Conservation (phyloP, 768 basidiomycete genomes). For the Favolaschia claudopus region DNA sequence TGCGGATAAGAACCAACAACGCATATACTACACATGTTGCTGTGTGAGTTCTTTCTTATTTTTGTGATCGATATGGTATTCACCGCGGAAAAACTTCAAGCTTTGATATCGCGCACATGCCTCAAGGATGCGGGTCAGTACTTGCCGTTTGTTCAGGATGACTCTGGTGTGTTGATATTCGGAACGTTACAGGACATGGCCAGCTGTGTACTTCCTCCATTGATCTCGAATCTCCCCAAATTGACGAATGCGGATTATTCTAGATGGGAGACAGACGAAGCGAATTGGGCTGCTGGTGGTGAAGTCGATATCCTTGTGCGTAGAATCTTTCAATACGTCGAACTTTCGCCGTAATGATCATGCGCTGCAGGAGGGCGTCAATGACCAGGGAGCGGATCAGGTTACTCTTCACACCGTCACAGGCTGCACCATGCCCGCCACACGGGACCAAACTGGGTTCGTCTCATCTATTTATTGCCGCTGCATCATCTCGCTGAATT, state of each 20-base stretch:
- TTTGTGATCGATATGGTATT: background rate
- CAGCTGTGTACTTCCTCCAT: slow-evolving; percentile 50
- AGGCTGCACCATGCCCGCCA: slow-evolving; percentile 56
- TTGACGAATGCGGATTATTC: background rate
- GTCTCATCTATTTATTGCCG: slow-evolving; percentile 13
- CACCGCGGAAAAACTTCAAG: slow-evolving; percentile 40
- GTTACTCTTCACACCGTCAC: slow-evolving; percentile 51
- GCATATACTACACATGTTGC: slow-evolving; percentile 60
- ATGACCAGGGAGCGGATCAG: slow-evolving; percentile 50
- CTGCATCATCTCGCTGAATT: background rate
- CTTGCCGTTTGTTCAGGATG: background rate
- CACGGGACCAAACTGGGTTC: slow-evolving; percentile 53
- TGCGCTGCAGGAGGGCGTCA: slow-evolving; percentile 65
- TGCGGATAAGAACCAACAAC: slow-evolving; percentile 60
- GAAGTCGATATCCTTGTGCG: slow-evolving; percentile 46
- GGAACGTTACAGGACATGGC: slow-evolving; percentile 36
- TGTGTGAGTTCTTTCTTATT: slow-evolving; percentile 46
- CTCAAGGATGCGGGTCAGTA: slow-evolving; percentile 57
- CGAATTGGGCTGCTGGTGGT: slow-evolving; percentile 57
- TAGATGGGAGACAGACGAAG: slow-evolving; percentile 58
- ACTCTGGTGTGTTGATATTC: background rate
- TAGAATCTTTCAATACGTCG: too few species aligned
- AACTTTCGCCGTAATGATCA: too few species aligned
- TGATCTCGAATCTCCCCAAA: background rate
- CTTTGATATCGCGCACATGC: slow-evolving; percentile 59